Conservation (phyloP, 177 flowering plant genomes). For the Vitis hybrid region DNA sequence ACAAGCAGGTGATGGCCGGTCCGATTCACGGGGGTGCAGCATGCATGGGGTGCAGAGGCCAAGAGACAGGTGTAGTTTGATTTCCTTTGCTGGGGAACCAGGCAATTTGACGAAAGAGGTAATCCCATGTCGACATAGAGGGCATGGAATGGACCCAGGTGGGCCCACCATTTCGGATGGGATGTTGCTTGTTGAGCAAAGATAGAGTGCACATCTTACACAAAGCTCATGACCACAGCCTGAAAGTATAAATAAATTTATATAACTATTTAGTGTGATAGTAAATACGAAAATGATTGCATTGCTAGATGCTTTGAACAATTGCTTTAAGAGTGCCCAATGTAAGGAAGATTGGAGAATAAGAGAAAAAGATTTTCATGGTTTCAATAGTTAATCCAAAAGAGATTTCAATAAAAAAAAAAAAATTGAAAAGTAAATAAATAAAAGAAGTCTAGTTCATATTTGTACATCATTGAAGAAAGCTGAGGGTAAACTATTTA, state of each 20-base stretch:
- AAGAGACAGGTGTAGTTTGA: conserved; percentile 62
- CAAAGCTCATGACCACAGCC: conserved; percentile 93
- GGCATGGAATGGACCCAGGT: conserved; percentile 88
- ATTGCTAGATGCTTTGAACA: too few relatives aligned
- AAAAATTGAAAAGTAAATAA: background rate
- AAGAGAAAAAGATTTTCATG: too few relatives aligned
- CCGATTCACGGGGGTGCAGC: conserved; percentile 64
- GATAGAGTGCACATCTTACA: conserved; percentile 86
- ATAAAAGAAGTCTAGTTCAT: background rate
- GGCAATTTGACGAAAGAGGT: conserved; percentile 59
- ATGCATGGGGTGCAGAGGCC: conserved; percentile 93
- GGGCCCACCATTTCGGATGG: conserved; percentile 62
- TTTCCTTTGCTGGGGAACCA: conserved; percentile 62
- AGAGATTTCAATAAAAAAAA: too few relatives aligned
- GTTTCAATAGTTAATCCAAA: too few relatives aligned
- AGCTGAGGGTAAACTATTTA: too few relatives aligned
- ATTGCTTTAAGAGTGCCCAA: too few relatives aligned
- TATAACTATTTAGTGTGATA: too few relatives aligned
- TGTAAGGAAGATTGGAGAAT: too few relatives aligned
- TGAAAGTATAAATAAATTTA: conserved; percentile 30
- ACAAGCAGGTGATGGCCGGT: conserved; percentile 37
- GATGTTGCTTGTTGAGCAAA: conserved; percentile 82
- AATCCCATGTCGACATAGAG: conserved; percentile 80
- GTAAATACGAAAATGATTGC: too few relatives aligned
- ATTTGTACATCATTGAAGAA: too few relatives aligned